Evolutionary conservation across 768 basidiomycete genomes (phyloP), one percentile per base, ranked within the genome.

Genomic region (Botryobasidium botryosum): DNA sequence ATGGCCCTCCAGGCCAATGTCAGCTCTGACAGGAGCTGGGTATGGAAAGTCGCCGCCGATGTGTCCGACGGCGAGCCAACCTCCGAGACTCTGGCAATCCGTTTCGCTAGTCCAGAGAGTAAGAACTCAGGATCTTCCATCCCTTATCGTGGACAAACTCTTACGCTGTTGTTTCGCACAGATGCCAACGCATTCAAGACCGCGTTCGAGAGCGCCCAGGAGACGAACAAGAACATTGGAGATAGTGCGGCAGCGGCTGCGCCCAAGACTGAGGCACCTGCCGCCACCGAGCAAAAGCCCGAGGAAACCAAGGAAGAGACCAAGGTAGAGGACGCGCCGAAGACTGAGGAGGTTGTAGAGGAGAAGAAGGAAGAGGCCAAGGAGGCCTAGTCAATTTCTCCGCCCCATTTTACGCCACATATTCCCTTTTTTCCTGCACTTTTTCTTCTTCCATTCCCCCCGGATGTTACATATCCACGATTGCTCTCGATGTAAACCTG

Each of bases 21-120:
- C 56, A 92, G 91, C 42, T 97, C 91, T 41, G 94, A 99, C 68
- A 75, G 94, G 64, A 92, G 88, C 56, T 97, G 94, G 94, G 91
- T 99, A 27, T 97, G 85, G 82, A 92, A 94, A 62, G 90, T 92
- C 43, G 72, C 77, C 43, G 92, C 92, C 23, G 94, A 99, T 62
- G 91, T 84, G 59, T 76, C 92, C 43, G 94, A 99, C 60, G 68
- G 71, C 43, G 87, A 84, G 37, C 75, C 92, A 20, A 81, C 86
- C 36, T 61, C 90, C 18, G 94, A 97, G 66, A 99, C 94, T 21
- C 77, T 99, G 50, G 94, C 94, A 41, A 94, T 99, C 59, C 84
- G 94, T 45, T 97, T 99, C 56, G 92, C 87, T 52, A 99, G 94
- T 65, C 67, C 86, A 46, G 91, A 97, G 15, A 87, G 91, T 92